These are phyloP conservation scores for Trichomonas gallinae DNA, from an alignment of 208 protist species.

Conservation along the genomic window DNA sequence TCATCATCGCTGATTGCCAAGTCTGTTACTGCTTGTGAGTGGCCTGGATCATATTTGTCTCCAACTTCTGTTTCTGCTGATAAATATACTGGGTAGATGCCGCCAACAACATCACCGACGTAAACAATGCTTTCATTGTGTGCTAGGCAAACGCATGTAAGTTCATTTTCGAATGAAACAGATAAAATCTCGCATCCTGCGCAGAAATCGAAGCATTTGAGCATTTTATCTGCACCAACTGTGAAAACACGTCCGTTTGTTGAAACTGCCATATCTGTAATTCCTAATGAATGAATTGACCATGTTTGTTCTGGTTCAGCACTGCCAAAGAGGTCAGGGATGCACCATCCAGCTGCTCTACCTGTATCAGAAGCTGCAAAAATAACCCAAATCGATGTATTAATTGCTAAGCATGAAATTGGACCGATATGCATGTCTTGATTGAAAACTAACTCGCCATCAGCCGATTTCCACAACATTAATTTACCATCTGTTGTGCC, in stretches of 20 bases:
- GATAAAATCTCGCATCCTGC: neutral
- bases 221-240: neutral
- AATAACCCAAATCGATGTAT: neutral
- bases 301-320: neutral
- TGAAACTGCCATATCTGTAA: neutral
- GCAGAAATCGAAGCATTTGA: neutral
- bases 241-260: neutral
- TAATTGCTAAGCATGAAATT: neutral
- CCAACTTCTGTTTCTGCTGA: neutral
- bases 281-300: neutral
- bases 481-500: neutral
- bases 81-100: neutral
- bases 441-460: neutral
- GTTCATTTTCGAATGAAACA: neutral
- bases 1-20: neutral
- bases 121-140: neutral
- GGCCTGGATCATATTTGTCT: neutral
- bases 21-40: neutral
- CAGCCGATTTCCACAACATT: neutral
- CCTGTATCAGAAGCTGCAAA: neutral
- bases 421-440: neutral
- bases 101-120: neutral
- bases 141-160: neutral
- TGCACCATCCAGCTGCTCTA: neutral
- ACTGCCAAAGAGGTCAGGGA: neutral